Percentiles rank a stretch among this genome's conserved stretches.
phyloP scores from a whole-genome alignment of 352 stramenopile species.

The Vaucheria bursata region DNA sequence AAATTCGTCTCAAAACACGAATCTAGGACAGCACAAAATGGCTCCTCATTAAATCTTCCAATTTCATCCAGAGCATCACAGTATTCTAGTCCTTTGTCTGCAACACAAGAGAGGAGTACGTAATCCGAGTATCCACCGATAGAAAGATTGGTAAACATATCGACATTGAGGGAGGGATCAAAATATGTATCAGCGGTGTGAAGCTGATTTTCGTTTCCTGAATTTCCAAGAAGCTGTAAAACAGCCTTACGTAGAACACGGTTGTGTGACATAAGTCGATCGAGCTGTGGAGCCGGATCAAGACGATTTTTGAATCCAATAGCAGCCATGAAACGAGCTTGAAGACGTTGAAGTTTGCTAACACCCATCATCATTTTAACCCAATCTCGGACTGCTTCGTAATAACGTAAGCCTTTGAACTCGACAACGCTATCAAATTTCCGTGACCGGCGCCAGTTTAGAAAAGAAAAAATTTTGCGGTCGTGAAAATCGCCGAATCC shows the following conservation, averaged over 20 bases:
- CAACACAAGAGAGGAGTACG: background rate
- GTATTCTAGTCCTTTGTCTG: background rate
- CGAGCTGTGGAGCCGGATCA: background rate
- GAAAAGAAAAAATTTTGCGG: conserved; percentile 13
- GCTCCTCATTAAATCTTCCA: background rate
- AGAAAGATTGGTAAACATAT: background rate
- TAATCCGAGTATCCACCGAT: background rate
- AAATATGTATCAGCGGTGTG: no score
- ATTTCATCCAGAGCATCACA: background rate
- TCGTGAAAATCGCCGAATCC: conserved; percentile 32
- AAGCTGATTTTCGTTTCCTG: no score
- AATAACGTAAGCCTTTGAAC: background rate
- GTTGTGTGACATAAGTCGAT: background rate
- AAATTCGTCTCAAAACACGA: background rate
- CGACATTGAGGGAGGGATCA: background rate
- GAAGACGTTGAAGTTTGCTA: background rate
- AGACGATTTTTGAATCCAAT: background rate
- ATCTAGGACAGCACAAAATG: background rate
- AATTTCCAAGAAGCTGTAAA: background rate
- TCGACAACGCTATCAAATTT: background rate
- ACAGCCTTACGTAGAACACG: background rate
- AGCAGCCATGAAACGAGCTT: background rate
- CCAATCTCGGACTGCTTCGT: background rate
- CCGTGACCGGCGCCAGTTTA: background rate
- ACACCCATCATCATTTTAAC: background rate